These are phyloP conservation scores for Sarocladium brachiariae DNA, from an alignment of 2,329 filamentous ascomycete species.

Conservation along the genomic window DNA sequence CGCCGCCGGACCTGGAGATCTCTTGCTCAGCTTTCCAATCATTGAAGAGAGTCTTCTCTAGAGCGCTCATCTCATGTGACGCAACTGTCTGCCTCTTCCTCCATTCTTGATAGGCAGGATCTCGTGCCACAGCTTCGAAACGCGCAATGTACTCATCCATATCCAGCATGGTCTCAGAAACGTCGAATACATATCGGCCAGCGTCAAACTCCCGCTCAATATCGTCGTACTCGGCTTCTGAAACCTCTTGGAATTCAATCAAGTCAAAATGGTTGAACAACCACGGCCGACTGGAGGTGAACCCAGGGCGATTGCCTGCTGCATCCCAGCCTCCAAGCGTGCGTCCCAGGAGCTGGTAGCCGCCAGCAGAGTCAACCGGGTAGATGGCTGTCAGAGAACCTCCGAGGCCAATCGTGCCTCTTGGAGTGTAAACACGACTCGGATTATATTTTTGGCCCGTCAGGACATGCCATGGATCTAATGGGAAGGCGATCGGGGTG, in stretches of 20 bases:
- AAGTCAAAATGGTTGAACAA: constrained; percentile 28
- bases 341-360: constrained; percentile 26
- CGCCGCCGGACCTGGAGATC: constrained; percentile 12
- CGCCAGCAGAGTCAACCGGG: constrained; percentile 26
- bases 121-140: constrained; percentile 15
- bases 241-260: constrained; percentile 23
- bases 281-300: constrained; percentile 24
- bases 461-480: constrained; percentile 11
- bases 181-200: constrained; percentile 22
- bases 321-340: constrained; percentile 26
- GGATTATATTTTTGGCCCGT: constrained; percentile 23
- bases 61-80: constrained; percentile 12
- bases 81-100: constrained; percentile 14
- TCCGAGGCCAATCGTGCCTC: constrained; percentile 25
- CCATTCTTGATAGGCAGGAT: constrained; percentile 17
- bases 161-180: constrained; percentile 21
- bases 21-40: constrained; percentile 24
- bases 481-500: constrained; percentile 21
- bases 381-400: constrained; percentile 25
- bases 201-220: constrained; percentile 19
- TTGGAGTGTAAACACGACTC: constrained; percentile 23
- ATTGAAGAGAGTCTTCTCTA: constrained; percentile 21
- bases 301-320: constrained; percentile 21
- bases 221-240: constrained; percentile 21
- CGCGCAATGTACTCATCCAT: constrained; percentile 20